phyloP scores from a whole-genome alignment of 2,329 filamentous ascomycete genomes.

The Curvularia lunata region DNA sequence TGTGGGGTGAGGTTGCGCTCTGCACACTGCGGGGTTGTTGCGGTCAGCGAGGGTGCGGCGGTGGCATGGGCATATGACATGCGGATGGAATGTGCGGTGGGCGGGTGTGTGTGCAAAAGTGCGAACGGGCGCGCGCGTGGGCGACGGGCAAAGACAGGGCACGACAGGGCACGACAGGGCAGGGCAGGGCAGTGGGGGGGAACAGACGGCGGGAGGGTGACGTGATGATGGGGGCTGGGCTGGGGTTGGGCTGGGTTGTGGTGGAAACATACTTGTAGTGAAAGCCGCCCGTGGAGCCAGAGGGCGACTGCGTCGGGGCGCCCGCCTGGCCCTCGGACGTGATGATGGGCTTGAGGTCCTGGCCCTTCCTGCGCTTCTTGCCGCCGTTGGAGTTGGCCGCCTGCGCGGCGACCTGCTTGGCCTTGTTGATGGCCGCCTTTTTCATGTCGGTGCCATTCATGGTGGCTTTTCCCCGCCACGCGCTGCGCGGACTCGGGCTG shows the following conservation, averaged over 20 bases:
- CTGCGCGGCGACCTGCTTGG: conserved; percentile 66
- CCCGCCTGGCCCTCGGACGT: conserved; percentile 66
- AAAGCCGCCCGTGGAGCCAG: conserved; percentile 43
- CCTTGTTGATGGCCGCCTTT: conserved; percentile 69
- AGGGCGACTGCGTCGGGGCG: conserved; percentile 52
- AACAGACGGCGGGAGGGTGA: conserved; percentile 1
- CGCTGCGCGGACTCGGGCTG: conserved; percentile 24
- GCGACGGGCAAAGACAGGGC: conserved; percentile 1
- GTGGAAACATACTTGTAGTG: conserved; percentile 50
- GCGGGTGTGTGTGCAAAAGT: not conserved
- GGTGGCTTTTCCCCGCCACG: conserved; percentile 48
- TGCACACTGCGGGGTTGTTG: conserved; percentile 41
- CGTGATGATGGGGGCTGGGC: conserved; percentile 1
- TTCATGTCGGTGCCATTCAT: conserved; percentile 71
- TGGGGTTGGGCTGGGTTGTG: not conserved
- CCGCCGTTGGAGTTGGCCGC: conserved; percentile 62
- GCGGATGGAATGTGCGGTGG: not conserved
- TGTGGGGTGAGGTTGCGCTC: conserved; percentile 59
- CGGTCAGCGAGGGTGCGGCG: conserved; percentile 23
- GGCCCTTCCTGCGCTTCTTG: conserved; percentile 79
- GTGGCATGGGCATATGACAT: not conserved
- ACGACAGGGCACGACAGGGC: conserved; percentile 4
- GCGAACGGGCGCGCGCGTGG: not conserved
- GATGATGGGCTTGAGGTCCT: conserved; percentile 74
- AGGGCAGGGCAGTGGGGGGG: conserved; percentile 3